These are phyloP conservation scores for Paramecium caudatum DNA, from an alignment of 73 alveolate genomes.

Conservation along the genomic window DNA sequence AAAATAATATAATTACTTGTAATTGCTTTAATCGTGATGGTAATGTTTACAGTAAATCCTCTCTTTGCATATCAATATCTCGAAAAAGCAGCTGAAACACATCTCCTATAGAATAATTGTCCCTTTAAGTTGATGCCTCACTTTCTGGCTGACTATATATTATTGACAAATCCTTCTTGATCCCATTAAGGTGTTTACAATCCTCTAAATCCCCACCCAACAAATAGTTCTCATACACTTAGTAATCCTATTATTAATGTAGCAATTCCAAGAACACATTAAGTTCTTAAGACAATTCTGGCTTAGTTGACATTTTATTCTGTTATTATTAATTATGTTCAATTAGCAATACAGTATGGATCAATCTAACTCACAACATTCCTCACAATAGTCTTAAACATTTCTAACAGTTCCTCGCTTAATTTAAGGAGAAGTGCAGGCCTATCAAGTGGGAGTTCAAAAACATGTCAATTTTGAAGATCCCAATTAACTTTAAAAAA, in stretches of 20 bases:
- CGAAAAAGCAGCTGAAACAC: background rate
- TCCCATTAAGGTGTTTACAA: background rate
- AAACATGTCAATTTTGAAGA: conserved; percentile 64
- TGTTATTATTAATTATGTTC: conserved; percentile 44
- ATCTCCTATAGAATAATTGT: conserved; percentile 11
- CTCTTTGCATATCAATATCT: too few relatives aligned
- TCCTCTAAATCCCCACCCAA: conserved; percentile 55
- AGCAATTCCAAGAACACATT: conserved; percentile 49
- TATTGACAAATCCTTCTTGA: conserved; percentile 32
- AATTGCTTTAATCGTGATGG: background rate
- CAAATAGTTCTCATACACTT: conserved; percentile 52
- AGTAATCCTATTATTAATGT: conserved; percentile 13
- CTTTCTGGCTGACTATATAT: conserved; percentile 65
- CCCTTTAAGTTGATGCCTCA: conserved; percentile 55
- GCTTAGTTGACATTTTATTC: conserved; percentile 17
- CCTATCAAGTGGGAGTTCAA: conserved; percentile 19
- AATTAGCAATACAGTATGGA: conserved; percentile 54
- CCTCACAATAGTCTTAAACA: conserved; percentile 61
- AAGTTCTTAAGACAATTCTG: conserved; percentile 46
- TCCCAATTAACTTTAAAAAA: background rate
- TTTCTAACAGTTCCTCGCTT: conserved; percentile 67
- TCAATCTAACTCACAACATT: conserved; percentile 13
- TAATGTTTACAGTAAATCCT: background rate
- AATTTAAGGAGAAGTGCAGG: conserved; percentile 11
- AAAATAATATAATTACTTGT: background rate